Evolutionary conservation across 306 rosid genomes (phyloP).

Genomic region (Fagus crenata): DNA sequence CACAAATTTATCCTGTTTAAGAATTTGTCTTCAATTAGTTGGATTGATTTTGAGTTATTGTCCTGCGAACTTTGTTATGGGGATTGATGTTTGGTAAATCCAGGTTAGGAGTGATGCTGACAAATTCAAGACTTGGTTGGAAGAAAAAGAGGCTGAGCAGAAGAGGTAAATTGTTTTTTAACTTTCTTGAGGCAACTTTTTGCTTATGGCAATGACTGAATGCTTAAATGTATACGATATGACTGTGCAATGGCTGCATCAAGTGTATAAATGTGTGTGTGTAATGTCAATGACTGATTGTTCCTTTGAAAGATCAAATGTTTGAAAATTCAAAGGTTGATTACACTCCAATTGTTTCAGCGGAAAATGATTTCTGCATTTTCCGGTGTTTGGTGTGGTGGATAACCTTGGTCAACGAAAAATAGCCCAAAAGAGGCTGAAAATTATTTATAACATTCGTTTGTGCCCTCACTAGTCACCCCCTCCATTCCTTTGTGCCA

Average conservation of each 20-base stretch:
- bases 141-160: conserved; percentile 82
- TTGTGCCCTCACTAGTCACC: no score
- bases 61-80: conserved; percentile 5
- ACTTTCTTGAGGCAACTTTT: neutral
- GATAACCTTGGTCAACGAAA: no score
- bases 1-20: neutral
- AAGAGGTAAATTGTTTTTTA: conserved; percentile 56
- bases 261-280: no score
- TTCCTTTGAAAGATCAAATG: no score
- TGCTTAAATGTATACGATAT: neutral
- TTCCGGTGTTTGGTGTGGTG: no score
- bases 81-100: conserved; percentile 24
- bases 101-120: conserved; percentile 65
- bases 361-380: no score
- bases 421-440: no score
- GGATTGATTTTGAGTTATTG: conserved; percentile 1
- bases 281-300: no score
- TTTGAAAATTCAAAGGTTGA: no score
- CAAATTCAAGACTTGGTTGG: conserved; percentile 74
- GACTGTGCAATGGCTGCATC: neutral
- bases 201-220: neutral
- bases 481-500: no score
- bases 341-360: no score
- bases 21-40: neutral
- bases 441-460: no score